phyloP scores from a whole-genome alignment of 2,329 filamentous ascomycete species.

The Immersiporthe knoxdaviesiana region DNA sequence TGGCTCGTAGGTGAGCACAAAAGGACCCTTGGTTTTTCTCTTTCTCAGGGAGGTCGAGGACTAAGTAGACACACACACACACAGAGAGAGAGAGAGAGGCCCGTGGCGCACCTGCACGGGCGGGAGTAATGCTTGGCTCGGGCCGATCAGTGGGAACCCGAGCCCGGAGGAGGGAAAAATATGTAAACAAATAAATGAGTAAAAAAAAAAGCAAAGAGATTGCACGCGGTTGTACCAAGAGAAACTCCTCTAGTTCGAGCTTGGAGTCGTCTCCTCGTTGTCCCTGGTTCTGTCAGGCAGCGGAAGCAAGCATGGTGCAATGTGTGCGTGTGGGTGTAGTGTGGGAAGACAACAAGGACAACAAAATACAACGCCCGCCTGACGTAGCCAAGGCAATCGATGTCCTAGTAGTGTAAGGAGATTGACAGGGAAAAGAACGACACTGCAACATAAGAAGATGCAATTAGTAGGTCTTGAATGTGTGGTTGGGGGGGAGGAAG shows the following conservation, averaged over 20 bases:
- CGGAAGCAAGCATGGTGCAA: not conserved
- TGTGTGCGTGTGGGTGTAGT: not conserved
- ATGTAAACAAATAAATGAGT: not conserved
- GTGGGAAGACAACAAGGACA: too few species aligned
- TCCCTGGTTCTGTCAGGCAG: not conserved
- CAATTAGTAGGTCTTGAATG: not conserved
- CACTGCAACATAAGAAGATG: not conserved
- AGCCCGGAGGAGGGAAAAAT: not conserved
- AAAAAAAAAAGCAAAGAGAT: not conserved
- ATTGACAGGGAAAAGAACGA: not conserved
- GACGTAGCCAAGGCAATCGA: not conserved
- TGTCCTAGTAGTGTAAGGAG: not conserved
- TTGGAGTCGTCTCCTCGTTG: not conserved
- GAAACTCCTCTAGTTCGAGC: not conserved
- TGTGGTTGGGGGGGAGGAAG: not conserved
- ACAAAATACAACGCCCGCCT: not conserved
- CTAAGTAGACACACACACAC: slow-evolving; percentile 5
- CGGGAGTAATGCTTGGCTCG: not conserved
- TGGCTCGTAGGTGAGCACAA: not conserved
- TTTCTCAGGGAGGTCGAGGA: not conserved
- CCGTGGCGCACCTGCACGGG: slow-evolving; percentile 9
- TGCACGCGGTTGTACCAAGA: slow-evolving; percentile 6
- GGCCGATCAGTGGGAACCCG: slow-evolving; percentile 6
- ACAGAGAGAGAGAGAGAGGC: not conserved
- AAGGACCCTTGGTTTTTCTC: not conserved